Evolutionary conservation across 306 rosid species (phyloP), one percentile per base, ranked within the genome.

Genomic region (Prunus dulcis): DNA sequence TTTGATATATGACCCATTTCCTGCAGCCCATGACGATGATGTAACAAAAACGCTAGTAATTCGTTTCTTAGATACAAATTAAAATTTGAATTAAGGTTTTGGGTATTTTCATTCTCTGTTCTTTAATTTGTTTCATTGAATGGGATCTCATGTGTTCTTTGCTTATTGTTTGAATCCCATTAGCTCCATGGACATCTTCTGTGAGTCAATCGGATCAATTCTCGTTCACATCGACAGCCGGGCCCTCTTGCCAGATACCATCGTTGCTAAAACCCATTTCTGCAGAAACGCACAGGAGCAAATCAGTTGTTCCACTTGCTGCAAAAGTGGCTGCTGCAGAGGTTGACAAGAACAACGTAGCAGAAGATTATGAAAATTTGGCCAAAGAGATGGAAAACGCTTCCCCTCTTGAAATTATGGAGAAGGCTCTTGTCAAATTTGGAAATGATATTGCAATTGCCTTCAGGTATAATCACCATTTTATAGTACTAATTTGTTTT

Each of bases 361-460:
- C 46, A 2, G 88, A 80, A 43, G 84, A 93, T 76, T 78, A n/a
- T 68, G 85, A 73, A 28, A 76, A 69, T 58, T 82, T 91, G 79
- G 93, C 93, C 0, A 60, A 49, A 61, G 83, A 77, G 46, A 93
- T 93, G 20, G 84, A 69, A 51, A 87, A 79, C 79, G 96, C 97
- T 80, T 93, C 96, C 15, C 98, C 98, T 72, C 91, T 91, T 76
- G 82, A 88, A 78, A 86, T 93, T 20, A 93, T 93, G 80, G 93
- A 91, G 45, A 86, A 51, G 66, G 98, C 97, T 46, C 93, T 93
- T 17, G 88, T 84, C 81, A 87, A 77, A 77, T 91, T 91, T 43
- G 98, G 97, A 61, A 71, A 84, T 57, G 88, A 91, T 74, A 88
- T 91, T 30, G 96, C 96, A 8, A 93, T 93, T 84, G 98, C 97